These are phyloP conservation scores for Tetrahymena malaccensis DNA, from an alignment of 73 alveolate genomes.

Conservation along the genomic window DNA sequence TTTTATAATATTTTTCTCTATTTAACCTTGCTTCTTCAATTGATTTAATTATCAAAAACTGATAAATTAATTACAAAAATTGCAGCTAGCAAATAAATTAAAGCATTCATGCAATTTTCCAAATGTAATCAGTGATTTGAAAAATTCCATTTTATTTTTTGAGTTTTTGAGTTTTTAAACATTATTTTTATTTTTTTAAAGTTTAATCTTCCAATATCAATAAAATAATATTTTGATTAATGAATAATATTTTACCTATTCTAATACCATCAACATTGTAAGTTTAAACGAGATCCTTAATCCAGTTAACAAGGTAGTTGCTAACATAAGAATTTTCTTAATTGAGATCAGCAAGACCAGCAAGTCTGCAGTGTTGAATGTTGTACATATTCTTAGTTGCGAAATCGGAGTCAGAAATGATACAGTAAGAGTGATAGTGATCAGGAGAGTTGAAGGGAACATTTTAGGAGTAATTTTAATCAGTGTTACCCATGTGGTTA, in stretches of 20 bases:
- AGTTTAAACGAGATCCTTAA: constrained; percentile 47
- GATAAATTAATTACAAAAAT: too few relatives aligned
- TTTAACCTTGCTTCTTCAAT: too few relatives aligned
- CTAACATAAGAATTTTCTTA: constrained; percentile 76
- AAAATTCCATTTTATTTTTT: too few relatives aligned
- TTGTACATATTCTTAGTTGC: constrained; percentile 37
- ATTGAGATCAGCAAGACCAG: constrained; percentile 87
- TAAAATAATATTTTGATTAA: not conserved
- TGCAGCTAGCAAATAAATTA: too few relatives aligned
- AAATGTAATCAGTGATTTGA: too few relatives aligned
- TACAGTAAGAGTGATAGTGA: constrained; percentile 79
- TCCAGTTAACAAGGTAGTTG: constrained; percentile 71
- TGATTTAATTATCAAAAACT: too few relatives aligned
- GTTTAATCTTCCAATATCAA: too few relatives aligned
- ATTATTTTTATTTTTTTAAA: not conserved
- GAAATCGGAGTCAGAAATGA: constrained; percentile 42
- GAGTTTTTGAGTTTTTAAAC: not conserved
- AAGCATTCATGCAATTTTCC: too few relatives aligned
- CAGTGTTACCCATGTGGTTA: constrained; percentile 76
- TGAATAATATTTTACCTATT: constrained; percentile 4
- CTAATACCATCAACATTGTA: constrained; percentile 93
- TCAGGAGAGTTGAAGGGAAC: constrained; percentile 82
- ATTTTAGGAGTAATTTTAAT: constrained; percentile 51
- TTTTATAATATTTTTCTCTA: too few relatives aligned
- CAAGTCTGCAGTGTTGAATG: constrained; percentile 82